Base-by-base conservation (phyloP, 257 asterid species). In the Ilex aquifolium region DNA sequence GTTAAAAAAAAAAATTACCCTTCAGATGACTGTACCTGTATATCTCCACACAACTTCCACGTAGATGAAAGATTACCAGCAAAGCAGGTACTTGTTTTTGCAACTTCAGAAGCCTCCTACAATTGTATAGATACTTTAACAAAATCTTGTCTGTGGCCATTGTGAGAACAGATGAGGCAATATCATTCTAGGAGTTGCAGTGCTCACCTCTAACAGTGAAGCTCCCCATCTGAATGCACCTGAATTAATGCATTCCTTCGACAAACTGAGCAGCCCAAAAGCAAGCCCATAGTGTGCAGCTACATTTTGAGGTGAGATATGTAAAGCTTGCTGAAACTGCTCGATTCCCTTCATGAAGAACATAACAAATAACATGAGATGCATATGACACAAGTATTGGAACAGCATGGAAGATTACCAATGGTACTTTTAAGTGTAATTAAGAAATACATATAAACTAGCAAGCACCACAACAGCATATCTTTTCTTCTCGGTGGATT, bases 221-320 rank as follows among this genome's bases (percentile, higher is more conserved):
- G 99, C 91, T 56, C 91, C 96, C 99, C 97, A 90, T 78, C 74
- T 80, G 69, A 77, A 85, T 74, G 99, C 97, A 65, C 99, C 99
- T 46, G 71, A 68, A 70, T 68, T 78, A 71, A 73, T 71, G 52
- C 87, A 90, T 71, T 93, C 99, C 76, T 83, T 87, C 49, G 99
- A 95, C 73, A 93, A 75, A 67, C 87, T 90, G 77, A 89, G 91
- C 67, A 87, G 79, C 58, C 94, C 85, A 64, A 94, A 89, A 66
- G 90, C 96, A 77, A 93, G 95, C 66, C 99, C 99, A 67, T 87
- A 88, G 75, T 70, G 80, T 60, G 90, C 95, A 10, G 99, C 83
- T 36, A 77, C 79, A 74, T 87, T 87, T 63, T 67, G 69, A 48
- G 96, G 94, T 65, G 96, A 87, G 57, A 83, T 75, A 61, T 66